Percentiles rank a stretch among this genome's conserved stretches.
Evolutionary conservation across 2,329 filamentous ascomycete genomes (phyloP).

Genomic region (Ceratocystis huliohia): DNA sequence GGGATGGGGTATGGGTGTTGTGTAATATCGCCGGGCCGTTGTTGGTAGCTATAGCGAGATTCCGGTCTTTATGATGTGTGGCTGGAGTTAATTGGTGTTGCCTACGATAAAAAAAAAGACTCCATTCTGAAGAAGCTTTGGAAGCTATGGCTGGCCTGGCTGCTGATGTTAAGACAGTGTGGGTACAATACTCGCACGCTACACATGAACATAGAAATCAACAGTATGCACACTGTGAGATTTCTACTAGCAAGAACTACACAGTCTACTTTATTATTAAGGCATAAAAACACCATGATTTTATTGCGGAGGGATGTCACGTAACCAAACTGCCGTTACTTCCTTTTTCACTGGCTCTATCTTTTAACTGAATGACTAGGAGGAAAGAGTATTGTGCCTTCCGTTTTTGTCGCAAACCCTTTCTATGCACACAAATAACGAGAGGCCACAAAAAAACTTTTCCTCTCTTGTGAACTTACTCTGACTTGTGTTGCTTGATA

Average conservation of each 20-base stretch:
- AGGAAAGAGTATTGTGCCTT: not conserved
- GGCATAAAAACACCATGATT: not conserved
- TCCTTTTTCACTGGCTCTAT: not conserved
- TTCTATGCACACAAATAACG: not conserved
- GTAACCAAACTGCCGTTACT: not conserved
- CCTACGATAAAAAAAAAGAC: not conserved
- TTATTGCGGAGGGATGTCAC: not conserved
- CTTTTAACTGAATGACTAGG: not conserved
- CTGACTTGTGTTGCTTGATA: not conserved
- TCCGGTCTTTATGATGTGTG: not conserved
- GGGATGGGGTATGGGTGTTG: not conserved
- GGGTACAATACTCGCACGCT: not conserved
- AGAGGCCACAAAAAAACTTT: not conserved
- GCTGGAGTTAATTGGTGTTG: not conserved
- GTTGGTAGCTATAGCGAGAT: not conserved
- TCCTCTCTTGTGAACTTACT: not conserved
- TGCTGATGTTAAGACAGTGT: constrained; percentile 18
- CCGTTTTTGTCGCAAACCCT: not conserved
- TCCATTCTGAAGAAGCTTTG: not conserved
- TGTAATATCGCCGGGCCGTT: not conserved
- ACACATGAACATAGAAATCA: rapidly evolving
- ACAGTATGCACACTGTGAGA: constrained; percentile 11
- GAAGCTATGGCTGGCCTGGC: not conserved
- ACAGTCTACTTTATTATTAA: not conserved
- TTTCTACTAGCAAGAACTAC: not conserved